These are phyloP conservation scores for Venturia oleaginea DNA, from an alignment of 2,329 filamentous ascomycete genomes.

Conservation along the genomic window DNA sequence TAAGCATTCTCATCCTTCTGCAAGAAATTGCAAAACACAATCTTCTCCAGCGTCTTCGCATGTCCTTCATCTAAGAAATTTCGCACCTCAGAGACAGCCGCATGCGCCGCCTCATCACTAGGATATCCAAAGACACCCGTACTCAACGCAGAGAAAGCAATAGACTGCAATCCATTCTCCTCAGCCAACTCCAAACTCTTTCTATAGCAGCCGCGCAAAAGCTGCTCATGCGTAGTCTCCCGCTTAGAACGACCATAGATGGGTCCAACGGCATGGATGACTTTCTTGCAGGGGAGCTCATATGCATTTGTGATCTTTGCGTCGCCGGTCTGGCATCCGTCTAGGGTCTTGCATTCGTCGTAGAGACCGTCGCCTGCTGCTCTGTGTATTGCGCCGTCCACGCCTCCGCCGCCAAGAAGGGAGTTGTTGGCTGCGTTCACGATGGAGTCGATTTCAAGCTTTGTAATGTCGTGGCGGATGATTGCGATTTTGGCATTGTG, in stretches of 20 bases:
- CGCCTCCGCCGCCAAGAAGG: conserved; percentile 80
- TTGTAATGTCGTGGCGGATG: conserved; percentile 72
- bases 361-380: conserved; percentile 64
- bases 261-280: conserved; percentile 90
- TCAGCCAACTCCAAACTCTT: conserved; percentile 65
- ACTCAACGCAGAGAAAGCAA: conserved; percentile 79
- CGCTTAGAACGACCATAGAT: conserved; percentile 48
- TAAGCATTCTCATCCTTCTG: conserved; percentile 71
- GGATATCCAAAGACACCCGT: conserved; percentile 90
- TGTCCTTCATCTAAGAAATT: conserved; percentile 43
- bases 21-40: conserved; percentile 81
- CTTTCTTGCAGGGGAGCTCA: conserved; percentile 61
- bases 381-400: conserved; percentile 68
- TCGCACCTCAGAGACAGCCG: conserved; percentile 55
- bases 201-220: conserved; percentile 58
- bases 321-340: conserved; percentile 66
- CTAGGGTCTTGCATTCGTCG: conserved; percentile 60
- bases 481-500: conserved; percentile 65
- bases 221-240: conserved; percentile 28
- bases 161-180: conserved; percentile 52
- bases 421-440: conserved; percentile 84
- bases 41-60: conserved; percentile 50
- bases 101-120: conserved; percentile 58
- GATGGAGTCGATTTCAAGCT: conserved; percentile 67
- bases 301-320: conserved; percentile 80